Base-by-base conservation (phyloP, 805 yeast species). In the Candida yuanshanica region DNA sequence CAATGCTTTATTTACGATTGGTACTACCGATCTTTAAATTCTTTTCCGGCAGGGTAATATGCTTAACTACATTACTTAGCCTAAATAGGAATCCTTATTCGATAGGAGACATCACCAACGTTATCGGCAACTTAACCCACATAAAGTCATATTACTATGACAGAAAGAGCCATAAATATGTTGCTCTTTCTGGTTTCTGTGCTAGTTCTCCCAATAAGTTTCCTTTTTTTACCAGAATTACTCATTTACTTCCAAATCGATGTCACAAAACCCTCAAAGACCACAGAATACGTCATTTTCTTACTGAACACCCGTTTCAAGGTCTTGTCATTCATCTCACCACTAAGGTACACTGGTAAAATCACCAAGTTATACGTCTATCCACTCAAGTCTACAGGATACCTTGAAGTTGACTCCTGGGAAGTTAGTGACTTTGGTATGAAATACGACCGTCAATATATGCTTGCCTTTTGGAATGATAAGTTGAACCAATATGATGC, bases 361-460 rank as follows among this genome's bases (percentile, higher is more conserved):
- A 38, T 52, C 5, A n/a, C 35, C n/a, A 29, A 38, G 34, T 39
- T 52, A 13, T 40, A 36, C 22, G 50, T 52, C 5, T 48, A 42
- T 24, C 56, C 56, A 3, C 33, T 52, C 17, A 52, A 52, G 36
- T 52, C 56, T 0, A 41, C 46, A 12, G 43, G 49, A 1, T 43
- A 36, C 20, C 12, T 50, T 3, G 40, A 36, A 4, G 50, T 44
- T 3, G 23, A 41, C 3, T 34, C 37, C 14, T 52, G 56, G 56
- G 48, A 46, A 24, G 34, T 52, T 35, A 49, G 50, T 38, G 50
- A 47, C 36, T 33, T 35, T 39, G 56, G 56, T 1, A 42, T 52
- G 36, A 50, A 49, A 44, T 36, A 50, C 35, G 56, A 52, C 25
- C 34, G 56, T 16, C 51, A 52, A 32, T 52, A 38, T 39, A 46